phyloP scores from a whole-genome alignment of 257 asterid species.

The Striga asiatica region DNA sequence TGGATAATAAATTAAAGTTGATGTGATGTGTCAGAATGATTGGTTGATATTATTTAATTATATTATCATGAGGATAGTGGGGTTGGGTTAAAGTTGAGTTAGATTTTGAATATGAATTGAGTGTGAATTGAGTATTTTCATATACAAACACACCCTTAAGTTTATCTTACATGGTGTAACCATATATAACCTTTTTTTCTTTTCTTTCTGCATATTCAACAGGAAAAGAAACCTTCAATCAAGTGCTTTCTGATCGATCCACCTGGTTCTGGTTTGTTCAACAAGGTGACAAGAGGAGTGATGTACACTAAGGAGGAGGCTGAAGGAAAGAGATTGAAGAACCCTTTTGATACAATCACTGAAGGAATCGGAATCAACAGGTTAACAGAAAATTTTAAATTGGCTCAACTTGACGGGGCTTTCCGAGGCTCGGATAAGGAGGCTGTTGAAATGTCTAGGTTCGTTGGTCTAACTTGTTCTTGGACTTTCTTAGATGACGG shows the following conservation, averaged over 20 bases:
- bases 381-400: slow-evolving; percentile 68
- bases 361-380: slow-evolving; percentile 97
- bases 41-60: too few relatives aligned
- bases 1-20: too few relatives aligned
- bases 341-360: slow-evolving; percentile 87
- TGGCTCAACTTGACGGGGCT: slow-evolving; percentile 90
- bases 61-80: too few relatives aligned
- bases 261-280: slow-evolving; percentile 92
- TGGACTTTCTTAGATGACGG: not conserved
- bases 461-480: slow-evolving; percentile 12
- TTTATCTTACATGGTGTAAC: too few relatives aligned
- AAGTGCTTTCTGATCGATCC: slow-evolving; percentile 89
- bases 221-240: slow-evolving; percentile 53
- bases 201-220: slow-evolving; percentile 15
- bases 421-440: slow-evolving; percentile 76
- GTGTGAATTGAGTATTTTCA: too few relatives aligned
- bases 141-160: too few relatives aligned
- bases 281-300: slow-evolving; percentile 93
- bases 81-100: too few relatives aligned
- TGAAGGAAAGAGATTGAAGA: slow-evolving; percentile 78
- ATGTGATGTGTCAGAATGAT: too few relatives aligned
- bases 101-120: too few relatives aligned
- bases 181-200: not conserved
- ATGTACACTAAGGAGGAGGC: slow-evolving; percentile 95
- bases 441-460: slow-evolving; percentile 98